Base-by-base conservation (phyloP, 2,329 filamentous ascomycete genomes). In the Juglanconis sp. region DNA sequence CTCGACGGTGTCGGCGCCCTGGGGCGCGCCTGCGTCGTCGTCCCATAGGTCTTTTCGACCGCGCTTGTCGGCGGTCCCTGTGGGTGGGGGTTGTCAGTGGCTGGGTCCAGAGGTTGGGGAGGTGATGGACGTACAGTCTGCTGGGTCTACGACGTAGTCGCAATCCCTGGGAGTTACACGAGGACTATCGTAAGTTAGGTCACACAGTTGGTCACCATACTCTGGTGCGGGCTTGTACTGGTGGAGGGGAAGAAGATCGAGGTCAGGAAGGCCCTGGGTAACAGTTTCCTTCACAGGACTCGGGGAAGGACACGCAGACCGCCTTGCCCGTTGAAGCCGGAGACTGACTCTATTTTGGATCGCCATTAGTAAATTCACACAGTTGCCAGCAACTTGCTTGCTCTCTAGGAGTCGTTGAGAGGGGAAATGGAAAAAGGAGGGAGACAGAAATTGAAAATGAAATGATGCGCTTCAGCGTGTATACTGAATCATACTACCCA, bases 91-190 rank as follows among this genome's bases (percentile, higher is more conserved):
- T 54, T 54, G 24, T 24, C 24, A 34, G 40, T 44, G 30, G n/a
- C 47, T 49, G 4, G 9, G 17, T 17, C n/a, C 42, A 17, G 17
- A 36, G 36, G 53, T n/a, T 36, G 32, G 42, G 42, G 35, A 24
- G 31, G 44, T 9, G 5, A n/a, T 13, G 2, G 8, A 56, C 54
- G 49, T 40, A 50, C 53, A 60, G 15, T 57, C 58, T 49, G 32
- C 40, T 30, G 48, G 38, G 34, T 60, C 58, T 2, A 60, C 34
- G 6, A 60, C 42, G 34, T 56, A 57, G 34, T 53, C 38, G 9
- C 48, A 11, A 32, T 38, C 34, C 30, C 34, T 56, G 15, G 24
- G 53, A 11, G 11, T 57, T 9, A 42, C 35, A 32, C 48, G 30
- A 24, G 24, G 34, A 44, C 4, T 8, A 44, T 50, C n/a, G 31